Conservation (phyloP, 495 filamentous ascomycete genomes). For the Chlorociboria aeruginascens region DNA sequence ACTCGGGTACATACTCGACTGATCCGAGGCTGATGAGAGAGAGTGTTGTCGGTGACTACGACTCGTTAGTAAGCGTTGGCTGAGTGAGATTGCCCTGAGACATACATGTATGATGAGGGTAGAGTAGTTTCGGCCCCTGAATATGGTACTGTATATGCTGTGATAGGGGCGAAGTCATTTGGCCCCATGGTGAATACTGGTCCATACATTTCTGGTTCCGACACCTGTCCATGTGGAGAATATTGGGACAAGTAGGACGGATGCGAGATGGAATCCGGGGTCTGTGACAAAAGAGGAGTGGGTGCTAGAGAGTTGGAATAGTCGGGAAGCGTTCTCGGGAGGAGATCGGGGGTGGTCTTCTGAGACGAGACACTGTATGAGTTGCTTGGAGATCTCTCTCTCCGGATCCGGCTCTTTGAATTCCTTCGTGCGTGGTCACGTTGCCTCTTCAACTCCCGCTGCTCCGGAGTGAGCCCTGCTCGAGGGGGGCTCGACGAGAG, state of each 20-base stretch:
- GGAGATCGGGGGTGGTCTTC: conserved; percentile 13
- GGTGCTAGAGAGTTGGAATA: conserved; percentile 14
- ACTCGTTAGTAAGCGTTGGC: not conserved
- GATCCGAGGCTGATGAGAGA: conserved; percentile 14
- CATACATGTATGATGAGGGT: conserved; percentile 9
- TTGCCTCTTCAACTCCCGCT: conserved; percentile 20
- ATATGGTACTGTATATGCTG: conserved; percentile 8
- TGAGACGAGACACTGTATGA: conserved; percentile 14
- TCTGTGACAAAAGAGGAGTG: conserved; percentile 17
- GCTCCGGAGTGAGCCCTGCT: conserved; percentile 18
- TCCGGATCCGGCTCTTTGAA: conserved; percentile 17
- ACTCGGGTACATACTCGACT: conserved; percentile 9
- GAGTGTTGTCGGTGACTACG: conserved; percentile 14
- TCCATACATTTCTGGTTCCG: conserved; percentile 15
- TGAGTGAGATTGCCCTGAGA: not conserved
- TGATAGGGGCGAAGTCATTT: conserved; percentile 11
- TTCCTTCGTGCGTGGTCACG: conserved; percentile 17
- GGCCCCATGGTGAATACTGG: conserved; percentile 16
- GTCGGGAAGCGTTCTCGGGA: conserved; percentile 15
- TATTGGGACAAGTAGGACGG: not conserved
- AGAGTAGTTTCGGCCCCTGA: conserved; percentile 4
- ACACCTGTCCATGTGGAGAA: conserved; percentile 1
- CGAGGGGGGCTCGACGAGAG: conserved; percentile 18
- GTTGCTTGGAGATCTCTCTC: conserved; percentile 20
- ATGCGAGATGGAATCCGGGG: not conserved